Percentiles rank a stretch among this genome's conserved stretches.
Conservation (phyloP, 2,329 filamentous ascomycete species). For the Epichloe baconii region DNA sequence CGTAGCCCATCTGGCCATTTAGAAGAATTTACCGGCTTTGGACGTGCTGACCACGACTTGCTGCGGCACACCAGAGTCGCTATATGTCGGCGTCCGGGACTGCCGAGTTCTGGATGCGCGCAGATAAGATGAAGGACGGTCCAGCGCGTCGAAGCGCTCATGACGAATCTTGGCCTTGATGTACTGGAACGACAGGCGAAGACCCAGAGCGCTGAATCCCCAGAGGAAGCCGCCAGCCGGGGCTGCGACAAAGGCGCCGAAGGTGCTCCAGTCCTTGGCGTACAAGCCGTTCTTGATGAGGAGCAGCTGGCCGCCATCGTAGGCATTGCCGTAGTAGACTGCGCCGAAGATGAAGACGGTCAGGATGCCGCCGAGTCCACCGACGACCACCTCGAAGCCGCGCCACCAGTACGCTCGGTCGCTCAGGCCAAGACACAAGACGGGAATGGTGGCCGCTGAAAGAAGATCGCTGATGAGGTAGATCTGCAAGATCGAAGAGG, state of each 20-base stretch:
- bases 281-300: conserved; percentile 64
- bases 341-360: conserved; percentile 72
- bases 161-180: conserved; percentile 43
- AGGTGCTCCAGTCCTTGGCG: conserved; percentile 65
- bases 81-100: background rate
- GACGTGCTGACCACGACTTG: conserved; percentile 18
- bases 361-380: conserved; percentile 63
- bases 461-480: conserved; percentile 74
- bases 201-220: conserved; percentile 47
- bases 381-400: conserved; percentile 68
- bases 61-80: conserved; percentile 9
- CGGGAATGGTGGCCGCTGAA: conserved; percentile 62
- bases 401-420: conserved; percentile 64
- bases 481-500: conserved; percentile 64
- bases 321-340: conserved; percentile 59
- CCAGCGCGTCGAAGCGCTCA: conserved; percentile 52
- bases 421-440: conserved; percentile 58
- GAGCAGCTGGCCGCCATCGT: conserved; percentile 52
- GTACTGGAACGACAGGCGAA: conserved; percentile 48
- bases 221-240: conserved; percentile 64
- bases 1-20: conserved; percentile 4
- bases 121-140: conserved; percentile 23
- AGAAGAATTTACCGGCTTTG: conserved; percentile 44
- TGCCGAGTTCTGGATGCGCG: no score
- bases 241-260: conserved; percentile 71